These are phyloP conservation scores for Cucurbita argyrosperma DNA, from an alignment of 306 rosid species.

Conservation along the genomic window DNA sequence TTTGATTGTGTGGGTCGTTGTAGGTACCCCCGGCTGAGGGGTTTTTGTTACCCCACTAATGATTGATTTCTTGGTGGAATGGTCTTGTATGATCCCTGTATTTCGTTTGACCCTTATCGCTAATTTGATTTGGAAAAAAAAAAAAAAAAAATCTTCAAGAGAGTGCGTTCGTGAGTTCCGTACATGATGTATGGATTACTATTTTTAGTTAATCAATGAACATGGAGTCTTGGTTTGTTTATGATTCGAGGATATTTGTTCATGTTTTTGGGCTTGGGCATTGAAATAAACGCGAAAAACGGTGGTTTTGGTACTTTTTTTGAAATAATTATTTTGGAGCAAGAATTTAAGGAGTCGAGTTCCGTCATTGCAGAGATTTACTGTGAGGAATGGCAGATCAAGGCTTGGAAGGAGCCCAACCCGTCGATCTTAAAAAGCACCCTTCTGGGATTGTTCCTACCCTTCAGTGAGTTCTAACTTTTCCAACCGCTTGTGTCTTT, in stretches of 20 bases:
- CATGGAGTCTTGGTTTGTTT: neutral
- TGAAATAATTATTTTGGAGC: neutral
- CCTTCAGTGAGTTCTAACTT: slow-evolving; percentile 62
- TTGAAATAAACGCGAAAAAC: neutral
- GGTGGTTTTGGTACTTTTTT: neutral
- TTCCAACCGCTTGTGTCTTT: neutral
- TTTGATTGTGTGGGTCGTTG: neutral
- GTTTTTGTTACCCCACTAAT: neutral
- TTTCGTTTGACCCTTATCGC: neutral
- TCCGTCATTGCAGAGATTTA: neutral
- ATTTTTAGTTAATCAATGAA: neutral
- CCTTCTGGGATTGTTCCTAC: slow-evolving; percentile 96
- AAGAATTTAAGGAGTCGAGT: neutral
- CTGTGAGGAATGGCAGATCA: slow-evolving; percentile 58
- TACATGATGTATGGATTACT: neutral
- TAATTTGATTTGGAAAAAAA: neutral
- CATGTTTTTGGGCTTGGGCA: neutral
- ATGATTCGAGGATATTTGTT: neutral
- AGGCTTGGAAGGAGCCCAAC: slow-evolving; percentile 74
- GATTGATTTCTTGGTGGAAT: neutral
- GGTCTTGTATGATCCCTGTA: neutral
- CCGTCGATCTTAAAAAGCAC: slow-evolving; percentile 64
- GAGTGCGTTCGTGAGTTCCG: neutral
- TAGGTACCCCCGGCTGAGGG: neutral
- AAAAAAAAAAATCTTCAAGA: neutral